Conservation (phyloP, 805 yeast genomes). For the Saccharomycodes ludwigii region DNA sequence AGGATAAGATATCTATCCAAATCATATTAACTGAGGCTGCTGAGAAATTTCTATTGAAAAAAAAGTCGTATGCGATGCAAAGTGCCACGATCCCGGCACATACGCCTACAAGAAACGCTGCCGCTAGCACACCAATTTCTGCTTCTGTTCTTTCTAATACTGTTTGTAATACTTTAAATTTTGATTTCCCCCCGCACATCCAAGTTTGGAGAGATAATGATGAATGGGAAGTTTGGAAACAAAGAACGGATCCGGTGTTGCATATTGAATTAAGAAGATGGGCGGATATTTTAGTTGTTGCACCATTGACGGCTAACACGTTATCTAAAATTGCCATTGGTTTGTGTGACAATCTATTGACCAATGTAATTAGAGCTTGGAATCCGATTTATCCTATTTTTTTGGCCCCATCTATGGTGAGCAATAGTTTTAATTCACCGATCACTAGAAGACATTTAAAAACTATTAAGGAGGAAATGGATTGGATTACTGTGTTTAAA, state of each 20-base stretch:
- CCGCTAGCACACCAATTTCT: neutral
- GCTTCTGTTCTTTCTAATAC: slow-evolving; percentile 1
- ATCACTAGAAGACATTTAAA: slow-evolving; percentile 75
- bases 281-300: slow-evolving; percentile 89
- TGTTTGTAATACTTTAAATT: slow-evolving; percentile 16
- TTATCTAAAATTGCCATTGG: slow-evolving; percentile 83
- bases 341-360: slow-evolving; percentile 80
- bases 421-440: slow-evolving; percentile 81
- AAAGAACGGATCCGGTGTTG: slow-evolving; percentile 77
- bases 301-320: slow-evolving; percentile 93
- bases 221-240: slow-evolving; percentile 86
- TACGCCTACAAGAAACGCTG: neutral
- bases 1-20: slow-evolving; percentile 66
- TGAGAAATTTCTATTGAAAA: slow-evolving; percentile 50
- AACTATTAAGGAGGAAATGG: slow-evolving; percentile 77
- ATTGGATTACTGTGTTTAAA: slow-evolving; percentile 85
- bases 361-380: slow-evolving; percentile 92
- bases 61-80: slow-evolving; percentile 9
- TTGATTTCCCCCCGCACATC: slow-evolving; percentile 51
- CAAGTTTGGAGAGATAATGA: slow-evolving; percentile 88
- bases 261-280: slow-evolving; percentile 92
- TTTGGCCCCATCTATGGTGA: slow-evolving; percentile 93
- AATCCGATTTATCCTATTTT: slow-evolving; percentile 81
- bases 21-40: slow-evolving; percentile 78
- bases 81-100: slow-evolving; percentile 8